Base-by-base conservation (phyloP, 495 filamentous ascomycete species). In the Aspergillus ostianus region DNA sequence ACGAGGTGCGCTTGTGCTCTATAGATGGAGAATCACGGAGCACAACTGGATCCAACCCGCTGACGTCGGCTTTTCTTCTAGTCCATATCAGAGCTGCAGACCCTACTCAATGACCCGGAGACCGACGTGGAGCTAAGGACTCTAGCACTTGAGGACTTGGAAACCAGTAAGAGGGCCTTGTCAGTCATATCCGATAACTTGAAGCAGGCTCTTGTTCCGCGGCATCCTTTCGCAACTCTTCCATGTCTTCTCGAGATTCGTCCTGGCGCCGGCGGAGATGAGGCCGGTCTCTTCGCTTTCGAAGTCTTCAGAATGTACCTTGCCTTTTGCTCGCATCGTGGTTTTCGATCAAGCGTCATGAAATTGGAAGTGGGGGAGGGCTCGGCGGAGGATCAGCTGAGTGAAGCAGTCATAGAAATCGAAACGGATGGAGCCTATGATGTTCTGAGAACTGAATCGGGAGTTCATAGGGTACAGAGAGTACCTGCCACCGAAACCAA, bases 391-490 rank as follows among this genome's bases (percentile, higher is more conserved):
- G 74, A 83, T 18, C 82, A 87, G 6, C 74, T 97, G 15, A 82
- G 83, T 58, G 94, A 98, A 77, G 94, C 89, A 17, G 84, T 97
- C 19, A 81, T 98, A 20, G 93, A 97, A 71, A 77, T 98, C n/a
- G 83, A 88, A 54, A 80, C 81, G 17, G 71, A 83, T 2, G 90
- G 91, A 5, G 86, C 93, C 9, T 98, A 96, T 70, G 90, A 85
- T 47, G 66, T 82, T 8, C 81, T 98, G 60, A 83, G 91, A 54
- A 88, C 87, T 51, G 94, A 98, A 72, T 90, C 93, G 6, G 94
- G 94, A 18, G 93, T 98, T 51, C 94, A 98, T 70, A 82, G 94
- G 8, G 94, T 98, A 2, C 94, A 98, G 78, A 85, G 94, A 20
- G 87, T 98, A 0, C 94, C 94, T 1, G 84, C 86, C 2, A 98